Evolutionary conservation across 2,329 filamentous ascomycete species (phyloP).

Genomic region (Lecanicillium sp.): DNA sequence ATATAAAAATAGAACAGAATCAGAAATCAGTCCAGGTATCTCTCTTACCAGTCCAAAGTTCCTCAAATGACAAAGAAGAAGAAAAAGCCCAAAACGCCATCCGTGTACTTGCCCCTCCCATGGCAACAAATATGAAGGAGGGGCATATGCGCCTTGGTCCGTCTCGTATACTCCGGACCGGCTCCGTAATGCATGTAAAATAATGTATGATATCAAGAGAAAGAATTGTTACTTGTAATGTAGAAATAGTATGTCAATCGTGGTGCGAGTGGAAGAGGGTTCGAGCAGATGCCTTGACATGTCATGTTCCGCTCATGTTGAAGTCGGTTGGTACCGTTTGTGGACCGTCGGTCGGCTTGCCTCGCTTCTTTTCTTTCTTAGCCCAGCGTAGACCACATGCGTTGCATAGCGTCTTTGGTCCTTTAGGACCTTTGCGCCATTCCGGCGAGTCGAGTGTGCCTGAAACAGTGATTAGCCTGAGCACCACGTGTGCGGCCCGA

Average conservation of each 20-base stretch:
- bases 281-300: no score
- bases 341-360: conserved; percentile 14
- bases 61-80: neutral
- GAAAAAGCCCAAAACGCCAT: neutral
- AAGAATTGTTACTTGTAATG: no score
- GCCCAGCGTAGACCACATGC: conserved; percentile 75
- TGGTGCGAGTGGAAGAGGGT: no score
- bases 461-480: conserved; percentile 24
- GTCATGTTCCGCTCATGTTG: conserved; percentile 8
- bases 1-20: neutral
- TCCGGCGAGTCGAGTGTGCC: conserved; percentile 85
- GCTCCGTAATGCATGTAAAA: neutral
- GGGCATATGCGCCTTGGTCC: no score
- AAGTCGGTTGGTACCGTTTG: conserved; percentile 15
- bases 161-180: no score
- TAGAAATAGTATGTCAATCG: no score
- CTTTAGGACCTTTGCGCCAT: conserved; percentile 89
- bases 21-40: no score
- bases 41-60: no score
- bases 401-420: conserved; percentile 92
- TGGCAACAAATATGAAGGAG: no score
- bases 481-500: no score
- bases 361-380: conserved; percentile 72
- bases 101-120: no score
- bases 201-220: neutral